Conservation (phyloP, 2,329 filamentous ascomycete species). For the Colletotrichum endophyticum region DNA sequence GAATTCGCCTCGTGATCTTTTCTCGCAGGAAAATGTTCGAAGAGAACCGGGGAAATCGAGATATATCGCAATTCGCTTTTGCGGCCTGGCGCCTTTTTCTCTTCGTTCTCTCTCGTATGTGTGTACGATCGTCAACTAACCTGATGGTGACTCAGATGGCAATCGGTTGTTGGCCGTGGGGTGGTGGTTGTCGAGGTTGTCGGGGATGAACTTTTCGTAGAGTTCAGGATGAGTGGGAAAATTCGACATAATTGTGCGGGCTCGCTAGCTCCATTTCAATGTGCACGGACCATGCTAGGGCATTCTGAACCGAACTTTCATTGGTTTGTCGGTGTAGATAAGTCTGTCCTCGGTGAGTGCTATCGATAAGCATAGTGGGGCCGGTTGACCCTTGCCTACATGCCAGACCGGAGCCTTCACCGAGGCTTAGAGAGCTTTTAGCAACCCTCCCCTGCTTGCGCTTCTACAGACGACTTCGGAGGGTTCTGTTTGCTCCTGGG, state of each 20-base stretch:
- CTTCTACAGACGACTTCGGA: background rate
- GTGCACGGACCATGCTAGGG: slow-evolving; percentile 19
- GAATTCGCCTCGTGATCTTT: slow-evolving; percentile 2
- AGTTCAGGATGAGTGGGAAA: background rate
- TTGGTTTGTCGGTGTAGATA: background rate
- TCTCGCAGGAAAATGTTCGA: background rate
- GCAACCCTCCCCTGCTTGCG: background rate
- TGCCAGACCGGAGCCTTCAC: background rate
- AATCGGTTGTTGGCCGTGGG: slow-evolving; percentile 19
- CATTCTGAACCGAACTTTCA: background rate
- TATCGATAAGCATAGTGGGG: background rate
- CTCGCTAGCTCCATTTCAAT: slow-evolving; percentile 6
- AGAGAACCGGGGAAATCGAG: background rate
- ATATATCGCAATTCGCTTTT: background rate
- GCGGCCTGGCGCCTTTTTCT: background rate
- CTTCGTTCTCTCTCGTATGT: background rate
- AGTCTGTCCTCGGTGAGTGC: background rate
- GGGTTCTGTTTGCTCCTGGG: background rate
- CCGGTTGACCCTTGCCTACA: rapidly evolving
- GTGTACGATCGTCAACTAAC: slow-evolving; percentile 11
- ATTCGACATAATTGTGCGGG: slow-evolving; percentile 17
- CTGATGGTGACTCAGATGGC: slow-evolving; percentile 19
- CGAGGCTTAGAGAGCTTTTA: background rate
- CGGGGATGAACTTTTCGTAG: slow-evolving; percentile 15
- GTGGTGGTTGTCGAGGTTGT: slow-evolving; percentile 20